Percentiles rank a stretch among this genome's conserved stretches.
These are phyloP conservation scores for Endocalyx cinctus DNA, from an alignment of 2,329 filamentous ascomycete species.

Conservation along the genomic window DNA sequence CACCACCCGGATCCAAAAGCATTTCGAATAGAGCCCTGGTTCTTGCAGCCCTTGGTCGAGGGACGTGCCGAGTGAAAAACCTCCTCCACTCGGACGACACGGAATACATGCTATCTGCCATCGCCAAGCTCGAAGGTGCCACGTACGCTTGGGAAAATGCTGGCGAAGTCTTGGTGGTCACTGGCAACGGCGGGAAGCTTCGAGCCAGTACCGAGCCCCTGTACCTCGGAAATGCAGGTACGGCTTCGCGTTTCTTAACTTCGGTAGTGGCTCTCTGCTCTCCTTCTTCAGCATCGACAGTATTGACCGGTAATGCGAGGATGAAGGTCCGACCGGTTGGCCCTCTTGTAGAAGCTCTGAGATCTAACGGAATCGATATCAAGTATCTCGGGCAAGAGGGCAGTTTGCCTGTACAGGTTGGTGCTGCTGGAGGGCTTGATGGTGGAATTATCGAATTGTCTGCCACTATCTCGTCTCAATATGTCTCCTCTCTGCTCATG, in stretches of 20 bases:
- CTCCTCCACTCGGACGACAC: slow-evolving; percentile 95
- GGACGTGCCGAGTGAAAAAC: slow-evolving; percentile 84
- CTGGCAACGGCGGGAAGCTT: slow-evolving; percentile 84
- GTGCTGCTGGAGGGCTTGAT: slow-evolving; percentile 75
- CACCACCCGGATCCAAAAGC: slow-evolving; percentile 92
- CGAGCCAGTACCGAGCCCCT: slow-evolving; percentile 70
- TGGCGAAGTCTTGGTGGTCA: slow-evolving; percentile 84
- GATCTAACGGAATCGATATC: slow-evolving; percentile 79
- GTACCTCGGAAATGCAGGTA: slow-evolving; percentile 95
- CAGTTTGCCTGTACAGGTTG: slow-evolving; percentile 78
- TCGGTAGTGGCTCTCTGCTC: slow-evolving; percentile 83
- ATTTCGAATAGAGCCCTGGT: slow-evolving; percentile 94
- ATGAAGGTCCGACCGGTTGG: slow-evolving; percentile 97
- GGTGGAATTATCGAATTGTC: slow-evolving; percentile 88
- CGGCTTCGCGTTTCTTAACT: slow-evolving; percentile 90
- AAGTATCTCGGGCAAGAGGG: slow-evolving; percentile 79
- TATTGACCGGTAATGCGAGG: slow-evolving; percentile 87
- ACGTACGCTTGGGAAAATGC: slow-evolving; percentile 92
- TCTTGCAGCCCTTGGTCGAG: slow-evolving; percentile 84
- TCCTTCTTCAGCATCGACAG: slow-evolving; percentile 60
- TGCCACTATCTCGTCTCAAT: slow-evolving; percentile 97
- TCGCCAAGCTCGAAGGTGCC: slow-evolving; percentile 77
- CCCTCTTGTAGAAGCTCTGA: slow-evolving; percentile 83
- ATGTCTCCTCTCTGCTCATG: slow-evolving; percentile 95
- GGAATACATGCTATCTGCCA: slow-evolving; percentile 94